Conservation (phyloP, 192 early-diverging fungal genomes). For the Coemansia sp. region DNA sequence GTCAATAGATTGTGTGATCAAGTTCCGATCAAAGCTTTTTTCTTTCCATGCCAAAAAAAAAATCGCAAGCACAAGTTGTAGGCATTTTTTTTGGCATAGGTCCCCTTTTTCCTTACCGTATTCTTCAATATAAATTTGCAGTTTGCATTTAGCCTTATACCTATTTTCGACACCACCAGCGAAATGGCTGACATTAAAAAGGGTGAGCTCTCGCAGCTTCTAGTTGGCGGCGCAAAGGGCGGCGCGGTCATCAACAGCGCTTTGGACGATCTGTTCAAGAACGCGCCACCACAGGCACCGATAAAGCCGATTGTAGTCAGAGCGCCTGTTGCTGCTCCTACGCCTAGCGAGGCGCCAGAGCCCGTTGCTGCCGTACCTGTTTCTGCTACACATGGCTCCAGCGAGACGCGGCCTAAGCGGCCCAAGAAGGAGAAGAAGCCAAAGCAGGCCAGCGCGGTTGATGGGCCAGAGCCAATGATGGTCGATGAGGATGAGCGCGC, state of each 20-base stretch:
- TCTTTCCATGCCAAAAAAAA: background rate
- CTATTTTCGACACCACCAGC: background rate
- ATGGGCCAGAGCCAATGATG: background rate
- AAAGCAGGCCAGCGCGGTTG: background rate
- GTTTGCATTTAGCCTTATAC: background rate
- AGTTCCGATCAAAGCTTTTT: constrained; percentile 5
- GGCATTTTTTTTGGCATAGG: background rate
- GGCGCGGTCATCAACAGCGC: constrained; percentile 53
- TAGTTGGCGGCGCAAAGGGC: constrained; percentile 33
- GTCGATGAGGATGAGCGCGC: constrained; percentile 16
- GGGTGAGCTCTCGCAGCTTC: constrained; percentile 49
- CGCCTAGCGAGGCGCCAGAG: background rate
- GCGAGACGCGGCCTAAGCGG: background rate
- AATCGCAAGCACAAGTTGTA: background rate
- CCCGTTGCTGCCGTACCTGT: background rate
- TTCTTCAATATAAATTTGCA: background rate
- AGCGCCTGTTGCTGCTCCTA: background rate
- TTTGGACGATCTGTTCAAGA: constrained; percentile 68
- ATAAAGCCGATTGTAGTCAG: constrained; percentile 17
- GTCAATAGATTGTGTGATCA: background rate
- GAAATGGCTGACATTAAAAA: constrained; percentile 22
- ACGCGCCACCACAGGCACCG: constrained; percentile 42
- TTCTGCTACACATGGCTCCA: background rate
- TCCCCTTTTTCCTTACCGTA: background rate
- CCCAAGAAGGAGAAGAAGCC: constrained; percentile 17